Conservation (phyloP, 768 basidiomycete species). For the Dentipellis fragilis region DNA sequence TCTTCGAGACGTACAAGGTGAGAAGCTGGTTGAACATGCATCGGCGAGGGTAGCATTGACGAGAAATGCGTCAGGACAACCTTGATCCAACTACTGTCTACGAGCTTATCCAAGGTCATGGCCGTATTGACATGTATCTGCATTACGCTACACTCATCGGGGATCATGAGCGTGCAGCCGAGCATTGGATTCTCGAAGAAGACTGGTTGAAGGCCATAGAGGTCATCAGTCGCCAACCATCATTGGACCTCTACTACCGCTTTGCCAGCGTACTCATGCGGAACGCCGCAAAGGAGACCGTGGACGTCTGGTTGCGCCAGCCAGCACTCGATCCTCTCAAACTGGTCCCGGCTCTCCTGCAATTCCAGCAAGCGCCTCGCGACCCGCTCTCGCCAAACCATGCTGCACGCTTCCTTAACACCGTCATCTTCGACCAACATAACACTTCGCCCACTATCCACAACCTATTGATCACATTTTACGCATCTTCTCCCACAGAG, state of each 20-base stretch:
- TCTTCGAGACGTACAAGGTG: conserved; percentile 92
- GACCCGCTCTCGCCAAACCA: conserved; percentile 75
- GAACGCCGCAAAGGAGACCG: conserved; percentile 78
- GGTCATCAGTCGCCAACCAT: conserved; percentile 77
- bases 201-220: conserved; percentile 88
- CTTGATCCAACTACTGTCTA: conserved; percentile 81
- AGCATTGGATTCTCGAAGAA: conserved; percentile 89
- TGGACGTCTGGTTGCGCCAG: conserved; percentile 88
- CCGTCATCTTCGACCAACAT: conserved; percentile 72
- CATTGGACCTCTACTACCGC: conserved; percentile 85
- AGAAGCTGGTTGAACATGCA: conserved; percentile 3
- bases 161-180: conserved; percentile 77
- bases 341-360: conserved; percentile 82
- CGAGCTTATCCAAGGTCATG: conserved; percentile 89
- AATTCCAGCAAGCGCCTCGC: conserved; percentile 61
- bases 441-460: conserved; percentile 83
- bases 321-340: conserved; percentile 69
- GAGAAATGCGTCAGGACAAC: conserved; percentile 45
- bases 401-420: conserved; percentile 81
- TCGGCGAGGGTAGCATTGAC: background rate
- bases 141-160: conserved; percentile 78
- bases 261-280: conserved; percentile 85
- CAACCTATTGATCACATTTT: conserved; percentile 87
- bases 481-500: conserved; percentile 39
- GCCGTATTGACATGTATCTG: conserved; percentile 85